Evolutionary conservation across 176 grass and related monocot genomes (phyloP), one percentile per base, ranked within the genome.

Genomic region (Poa pratensis): DNA sequence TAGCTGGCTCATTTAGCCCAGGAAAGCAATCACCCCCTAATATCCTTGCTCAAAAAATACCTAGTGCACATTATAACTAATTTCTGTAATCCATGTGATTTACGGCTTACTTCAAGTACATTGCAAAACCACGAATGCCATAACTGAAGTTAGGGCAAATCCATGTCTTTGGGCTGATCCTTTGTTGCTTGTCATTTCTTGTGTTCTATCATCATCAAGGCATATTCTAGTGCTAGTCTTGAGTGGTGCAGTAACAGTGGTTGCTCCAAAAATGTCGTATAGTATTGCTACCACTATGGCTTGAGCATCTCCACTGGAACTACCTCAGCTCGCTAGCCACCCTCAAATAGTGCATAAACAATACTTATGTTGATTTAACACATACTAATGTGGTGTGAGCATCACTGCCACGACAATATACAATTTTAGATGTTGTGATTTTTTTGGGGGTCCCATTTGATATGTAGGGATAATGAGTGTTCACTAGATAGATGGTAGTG

Each of bases 241-340:
- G 13, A 26, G 49, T 76, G 72, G 23, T 60, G 52, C 49, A 67
- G 53, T 30, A 84, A 54, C 12, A 24, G 24, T 81, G 32, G 54
- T 66, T 84, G 58, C 59, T 39, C 14, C 3, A 0, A 32, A 76
- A 54, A 6, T 54, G 49, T 13, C 42, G 24, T 76, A 18, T 76
- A 51, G 18, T 57, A 57, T n/a, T 53, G 27, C 62, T 77, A 27
- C 48, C 60, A 67, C 60, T n/a, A 24, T 55, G 37, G 34, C 39
- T 45, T 69, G 66, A 59, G 17, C 50, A 69, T 69, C 32, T 14
- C 27, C 49, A 85, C 11, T 45, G 35, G 35, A 69, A 46, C 32
- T 77, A 39, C 32, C 27, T 64, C 27, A 16, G 40, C 45, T 58
- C 22, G 61, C 14, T 9, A 48, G 8, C 39, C 12, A 80, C 23